A percentile compares a stretch with the other conserved stretches of the same genome.
Conservation (phyloP, 257 asterid genomes). For the Knoxia roxburghii region DNA sequence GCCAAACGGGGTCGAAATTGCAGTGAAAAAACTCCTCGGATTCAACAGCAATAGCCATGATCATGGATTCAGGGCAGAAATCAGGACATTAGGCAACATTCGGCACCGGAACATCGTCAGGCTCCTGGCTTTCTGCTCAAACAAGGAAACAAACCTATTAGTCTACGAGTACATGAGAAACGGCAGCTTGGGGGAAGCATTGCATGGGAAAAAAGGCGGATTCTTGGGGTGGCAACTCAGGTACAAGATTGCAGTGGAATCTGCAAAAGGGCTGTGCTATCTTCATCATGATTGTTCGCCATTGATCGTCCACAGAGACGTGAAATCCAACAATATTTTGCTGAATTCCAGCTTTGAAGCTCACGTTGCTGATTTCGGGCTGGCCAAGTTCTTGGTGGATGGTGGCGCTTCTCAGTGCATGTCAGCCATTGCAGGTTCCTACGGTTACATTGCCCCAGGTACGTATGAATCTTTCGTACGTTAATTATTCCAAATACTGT, state of each 20-base stretch:
- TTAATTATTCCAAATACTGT: too few species aligned
- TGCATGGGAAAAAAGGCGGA: conserved; percentile 83
- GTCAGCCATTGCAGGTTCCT: conserved; percentile 96
- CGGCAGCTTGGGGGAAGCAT: conserved; percentile 89
- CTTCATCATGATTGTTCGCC: conserved; percentile 94
- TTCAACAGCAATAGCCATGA: conserved; percentile 56
- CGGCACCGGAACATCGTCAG: conserved; percentile 81
- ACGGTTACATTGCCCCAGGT: conserved; percentile 99
- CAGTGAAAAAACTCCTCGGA: conserved; percentile 74
- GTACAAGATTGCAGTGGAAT: conserved; percentile 70
- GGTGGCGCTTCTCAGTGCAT: conserved; percentile 87
- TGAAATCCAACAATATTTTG: conserved; percentile 79
- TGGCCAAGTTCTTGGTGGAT: conserved; percentile 84
- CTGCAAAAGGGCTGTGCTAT: conserved; percentile 88
- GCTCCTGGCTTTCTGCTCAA: conserved; percentile 74
- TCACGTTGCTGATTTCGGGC: conserved; percentile 90
- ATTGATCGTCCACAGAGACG: conserved; percentile 83
- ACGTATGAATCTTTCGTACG: too few species aligned
- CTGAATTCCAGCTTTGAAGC: conserved; percentile 77
- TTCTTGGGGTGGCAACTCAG: conserved; percentile 70
- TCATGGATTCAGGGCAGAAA: conserved; percentile 85
- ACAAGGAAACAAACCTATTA: conserved; percentile 74
- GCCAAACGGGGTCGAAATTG: conserved; percentile 73
- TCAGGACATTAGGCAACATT: conserved; percentile 77
- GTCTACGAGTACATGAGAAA: conserved; percentile 93